Evolutionary conservation across 805 yeast species (phyloP), one percentile per base, ranked within the genome.

Genomic region (Phaffomyces thermotolerans): DNA sequence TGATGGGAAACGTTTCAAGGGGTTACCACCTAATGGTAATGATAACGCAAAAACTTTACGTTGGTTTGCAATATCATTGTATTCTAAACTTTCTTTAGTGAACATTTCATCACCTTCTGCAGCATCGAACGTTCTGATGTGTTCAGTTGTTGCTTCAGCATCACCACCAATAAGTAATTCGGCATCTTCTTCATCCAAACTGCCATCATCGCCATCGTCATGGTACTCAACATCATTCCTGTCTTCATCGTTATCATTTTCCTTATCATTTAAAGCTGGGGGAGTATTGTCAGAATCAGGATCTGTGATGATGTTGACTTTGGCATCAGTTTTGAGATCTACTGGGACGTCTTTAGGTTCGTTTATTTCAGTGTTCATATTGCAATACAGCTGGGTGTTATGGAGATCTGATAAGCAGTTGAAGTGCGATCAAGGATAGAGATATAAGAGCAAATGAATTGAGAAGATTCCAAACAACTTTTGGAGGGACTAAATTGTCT

Each of bases 131-230:
- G 29, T 27, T 27, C 29, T 27, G 29, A 13, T 27, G 12, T 27
- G 14, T 27, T 27, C 29, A 27, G 12, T 12, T 12, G 10, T 27
- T 27, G 29, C 14, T 10, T 27, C 29, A 27, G 10, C 29, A 27
- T 27, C 29, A 27, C 81, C 83, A 4, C 83, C 83, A 10, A 77
- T 76, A 18, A 52, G 10, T 14, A 50, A 45, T 7, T 37, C 45
- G 4, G 56, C 56, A 0, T 40, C 25, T 2, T 39, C 45, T 23
- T 30, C 37, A 24, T 39, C 27, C 17, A 34, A 10, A 17, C 14
- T 31, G n/a, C 18, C 39, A 7, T 25, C 32, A 10, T 15, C 32
- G 1, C 23, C 12, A 12, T 36, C 34, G 4, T 3, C 12, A 7
- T 31, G 18, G 8, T 31, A 17, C 12, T 31, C n/a, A n/a, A n/a